Percentiles rank a stretch among this genome's conserved stretches.
Conservation (phyloP, 192 early-diverging fungal genomes). For the Allomyces arbusculus region DNA sequence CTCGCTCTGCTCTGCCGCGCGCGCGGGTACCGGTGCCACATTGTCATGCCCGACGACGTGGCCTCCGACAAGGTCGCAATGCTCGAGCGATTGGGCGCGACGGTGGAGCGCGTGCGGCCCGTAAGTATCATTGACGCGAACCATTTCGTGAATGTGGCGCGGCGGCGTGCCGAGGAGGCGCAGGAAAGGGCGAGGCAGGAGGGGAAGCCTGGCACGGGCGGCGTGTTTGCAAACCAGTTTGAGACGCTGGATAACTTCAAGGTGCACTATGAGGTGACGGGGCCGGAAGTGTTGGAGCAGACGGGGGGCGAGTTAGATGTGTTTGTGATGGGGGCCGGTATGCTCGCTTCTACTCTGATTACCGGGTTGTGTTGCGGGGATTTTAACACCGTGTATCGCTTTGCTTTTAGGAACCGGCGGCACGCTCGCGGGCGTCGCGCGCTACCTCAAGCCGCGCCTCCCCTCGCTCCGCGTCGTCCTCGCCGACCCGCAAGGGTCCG, state of each 20-base stretch:
- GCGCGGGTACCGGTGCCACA: slow-evolving; percentile 77
- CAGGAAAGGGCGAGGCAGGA: slow-evolving; percentile 1
- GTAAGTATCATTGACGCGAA: slow-evolving; percentile 73
- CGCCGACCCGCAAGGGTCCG: slow-evolving; percentile 84
- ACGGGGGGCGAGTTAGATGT: slow-evolving; percentile 51
- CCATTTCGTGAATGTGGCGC: slow-evolving; percentile 84
- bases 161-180: slow-evolving; percentile 40
- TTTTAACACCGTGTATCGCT: too few relatives aligned
- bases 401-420: slow-evolving; percentile 53
- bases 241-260: slow-evolving; percentile 73
- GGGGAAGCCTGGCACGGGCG: slow-evolving; percentile 2
- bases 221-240: slow-evolving; percentile 82
- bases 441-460: slow-evolving; percentile 51
- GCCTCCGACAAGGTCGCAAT: slow-evolving; percentile 75
- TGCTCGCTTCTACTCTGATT: background rate
- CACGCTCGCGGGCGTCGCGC: slow-evolving; percentile 73
- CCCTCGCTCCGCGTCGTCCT: slow-evolving; percentile 31
- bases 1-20: slow-evolving; percentile 77
- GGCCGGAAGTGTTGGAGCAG: slow-evolving; percentile 70
- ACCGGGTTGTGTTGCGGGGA: background rate
- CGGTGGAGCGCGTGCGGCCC: slow-evolving; percentile 77
- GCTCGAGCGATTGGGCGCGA: slow-evolving; percentile 60
- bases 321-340: slow-evolving; percentile 72
- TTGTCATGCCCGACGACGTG: slow-evolving; percentile 91
- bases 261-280: slow-evolving; percentile 62